Percentiles rank a stretch among this genome's conserved stretches.
Conservation (phyloP, 202 grass and related monocot species). For the Eragrostis tef region DNA sequence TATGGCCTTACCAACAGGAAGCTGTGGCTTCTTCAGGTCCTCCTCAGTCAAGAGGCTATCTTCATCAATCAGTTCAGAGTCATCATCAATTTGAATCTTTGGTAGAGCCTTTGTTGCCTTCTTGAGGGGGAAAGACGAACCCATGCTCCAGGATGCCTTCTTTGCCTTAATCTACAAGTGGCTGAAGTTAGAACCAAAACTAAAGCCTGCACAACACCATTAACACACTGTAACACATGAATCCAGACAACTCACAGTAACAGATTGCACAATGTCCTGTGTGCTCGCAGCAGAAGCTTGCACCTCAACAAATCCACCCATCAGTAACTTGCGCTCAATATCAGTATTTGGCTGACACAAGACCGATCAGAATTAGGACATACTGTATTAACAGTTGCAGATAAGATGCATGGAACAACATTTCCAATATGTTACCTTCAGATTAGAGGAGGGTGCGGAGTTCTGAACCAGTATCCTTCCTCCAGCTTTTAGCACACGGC, state of each 20-base stretch:
- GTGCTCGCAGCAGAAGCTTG: conserved; percentile 56
- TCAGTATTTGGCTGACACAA: conserved; percentile 55
- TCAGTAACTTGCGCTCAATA: conserved; percentile 78
- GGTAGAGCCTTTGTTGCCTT: conserved; percentile 65
- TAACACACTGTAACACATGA: background rate
- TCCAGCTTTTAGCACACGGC: conserved; percentile 65
- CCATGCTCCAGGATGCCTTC: conserved; percentile 82
- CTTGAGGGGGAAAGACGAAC: conserved; percentile 88
- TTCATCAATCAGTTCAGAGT: conserved; percentile 86
- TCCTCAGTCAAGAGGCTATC: conserved; percentile 90
- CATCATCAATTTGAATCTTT: conserved; percentile 82
- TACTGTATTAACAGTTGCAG: background rate
- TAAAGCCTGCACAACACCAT: background rate
- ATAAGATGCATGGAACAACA: background rate
- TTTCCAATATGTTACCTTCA: conserved; percentile 55
- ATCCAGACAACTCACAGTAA: conserved; percentile 54
- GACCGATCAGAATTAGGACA: conserved; percentile 24
- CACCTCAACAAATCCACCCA: conserved; percentile 76
- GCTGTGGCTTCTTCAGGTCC: conserved; percentile 88
- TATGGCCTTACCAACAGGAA: conserved; percentile 66
- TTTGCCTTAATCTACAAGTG: conserved; percentile 77
- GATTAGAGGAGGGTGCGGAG: conserved; percentile 31
- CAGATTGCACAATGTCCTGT: conserved; percentile 45
- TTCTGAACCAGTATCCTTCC: conserved; percentile 60
- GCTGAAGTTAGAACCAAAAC: conserved; percentile 7